These are phyloP conservation scores for Syzygium aromaticum DNA, from an alignment of 345 rosid species.

Conservation along the genomic window DNA sequence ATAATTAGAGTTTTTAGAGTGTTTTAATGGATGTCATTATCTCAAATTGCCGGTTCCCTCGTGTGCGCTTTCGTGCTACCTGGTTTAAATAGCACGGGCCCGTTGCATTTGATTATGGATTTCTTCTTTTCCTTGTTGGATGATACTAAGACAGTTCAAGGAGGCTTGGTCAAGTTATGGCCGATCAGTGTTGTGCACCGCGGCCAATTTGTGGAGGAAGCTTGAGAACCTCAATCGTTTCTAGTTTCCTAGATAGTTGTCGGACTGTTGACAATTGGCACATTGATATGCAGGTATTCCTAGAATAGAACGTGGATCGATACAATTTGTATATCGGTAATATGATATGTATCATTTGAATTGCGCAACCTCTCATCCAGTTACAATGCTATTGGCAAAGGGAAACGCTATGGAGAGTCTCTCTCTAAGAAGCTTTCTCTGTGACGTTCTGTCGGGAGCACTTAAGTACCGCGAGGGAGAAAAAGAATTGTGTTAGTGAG, in stretches of 20 bases:
- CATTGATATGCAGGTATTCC: neutral
- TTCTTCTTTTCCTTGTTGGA: neutral
- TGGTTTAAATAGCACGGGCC: neutral
- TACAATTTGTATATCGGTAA: neutral
- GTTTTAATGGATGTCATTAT: neutral
- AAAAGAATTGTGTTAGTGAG: neutral
- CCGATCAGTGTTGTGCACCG: neutral
- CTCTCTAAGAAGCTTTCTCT: neutral
- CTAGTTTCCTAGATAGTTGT: neutral
- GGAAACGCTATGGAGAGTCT: neutral
- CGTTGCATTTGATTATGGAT: neutral
- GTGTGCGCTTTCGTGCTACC: neutral
- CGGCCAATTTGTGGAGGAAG: neutral
- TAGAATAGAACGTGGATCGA: neutral
- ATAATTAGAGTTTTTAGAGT: neutral
- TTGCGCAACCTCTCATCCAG: neutral
- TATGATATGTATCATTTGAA: neutral
- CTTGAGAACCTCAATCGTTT: neutral
- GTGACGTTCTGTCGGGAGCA: neutral
- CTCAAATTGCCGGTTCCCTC: neutral
- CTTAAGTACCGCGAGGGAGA: neutral
- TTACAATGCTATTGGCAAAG: neutral
- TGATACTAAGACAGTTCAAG: neutral
- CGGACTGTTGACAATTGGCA: neutral
- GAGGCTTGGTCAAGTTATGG: neutral